phyloP scores from a whole-genome alignment of 176 grass and related monocot genomes.

The Carex kokanica region DNA sequence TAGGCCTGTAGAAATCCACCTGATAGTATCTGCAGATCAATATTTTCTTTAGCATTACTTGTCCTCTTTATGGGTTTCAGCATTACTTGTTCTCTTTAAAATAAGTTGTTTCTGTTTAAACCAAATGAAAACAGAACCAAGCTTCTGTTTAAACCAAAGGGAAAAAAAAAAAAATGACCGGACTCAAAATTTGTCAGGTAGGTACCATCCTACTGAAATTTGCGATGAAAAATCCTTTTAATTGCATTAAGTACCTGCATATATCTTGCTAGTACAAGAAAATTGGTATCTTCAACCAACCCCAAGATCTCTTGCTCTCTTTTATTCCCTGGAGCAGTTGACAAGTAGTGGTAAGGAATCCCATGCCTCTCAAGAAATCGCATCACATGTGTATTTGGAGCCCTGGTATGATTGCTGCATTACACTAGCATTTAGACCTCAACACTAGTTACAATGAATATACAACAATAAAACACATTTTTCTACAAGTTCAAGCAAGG shows the following conservation, averaged over 20 bases:
- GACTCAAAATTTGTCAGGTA: not conserved
- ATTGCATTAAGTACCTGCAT: constrained; percentile 65
- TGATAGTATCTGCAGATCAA: constrained; percentile 54
- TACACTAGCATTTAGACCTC: not conserved
- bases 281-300: constrained; percentile 71
- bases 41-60: not conserved
- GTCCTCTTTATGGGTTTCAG: not conserved
- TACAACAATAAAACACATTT: not conserved
- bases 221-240: not conserved
- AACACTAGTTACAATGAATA: not conserved
- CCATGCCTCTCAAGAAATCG: constrained; percentile 77
- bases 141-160: not conserved
- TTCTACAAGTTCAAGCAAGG: not conserved
- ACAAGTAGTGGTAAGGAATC: constrained; percentile 85
- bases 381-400: constrained; percentile 57
- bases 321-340: constrained; percentile 57
- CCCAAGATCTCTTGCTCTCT: constrained; percentile 72
- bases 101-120: not conserved
- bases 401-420: constrained; percentile 78
- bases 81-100: not conserved
- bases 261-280: constrained; percentile 91
- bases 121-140: constrained; percentile 6
- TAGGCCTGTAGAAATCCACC: constrained; percentile 67
- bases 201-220: constrained; percentile 1
- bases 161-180: not conserved